Evolutionary conservation across 2,329 filamentous ascomycete species (phyloP), one percentile per base, ranked within the genome.

Genomic region (Davidsoniella virescens): DNA sequence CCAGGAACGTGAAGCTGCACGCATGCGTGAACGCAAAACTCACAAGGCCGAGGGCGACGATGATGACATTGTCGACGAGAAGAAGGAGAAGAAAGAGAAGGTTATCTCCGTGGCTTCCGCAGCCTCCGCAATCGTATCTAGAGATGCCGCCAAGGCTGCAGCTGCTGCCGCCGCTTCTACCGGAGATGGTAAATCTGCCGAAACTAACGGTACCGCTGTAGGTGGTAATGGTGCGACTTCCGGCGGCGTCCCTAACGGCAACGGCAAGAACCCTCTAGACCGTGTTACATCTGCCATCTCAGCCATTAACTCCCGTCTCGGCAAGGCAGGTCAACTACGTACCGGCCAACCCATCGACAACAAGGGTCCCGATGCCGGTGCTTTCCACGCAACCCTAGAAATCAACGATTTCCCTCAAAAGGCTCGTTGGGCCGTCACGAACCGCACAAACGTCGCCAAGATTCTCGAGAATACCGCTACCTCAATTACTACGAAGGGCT

Each of bases 361-460:
- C 69, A 95, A 95, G 65, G 92, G 92, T 1, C 92, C 92, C 0
- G 92, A 98, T 64, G 92, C 92, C 2, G 92, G 92, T 47, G 87
- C 88, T 0, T 98, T 87, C 73, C 92, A 98, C 64, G 88, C 92
- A 14, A 96, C 90, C 3, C 73, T 98, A 54, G 92, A 96, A 65
- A 98, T 98, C 76, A 98, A 98, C 65, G 92, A 98, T 66, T 96
- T 96, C 66, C 92, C 92, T 33, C 92, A 98, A 64, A 96, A 95
- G 71, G 92, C 92, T 56, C 79, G 92, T 58, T 98, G 92, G 92
- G 90, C 87, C 9, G 92, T 98, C 67, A 98, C 92, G 38, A 98
- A 98, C 64, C 80, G 92, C 56, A 96, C 92, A 36, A 98, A 98
- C 60, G 92, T 98, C 52, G 88, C 90, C 58, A 98, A 96, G 72